Evolutionary conservation across 2,329 filamentous ascomycete genomes (phyloP).

Genomic region (Fusarium sp.): DNA sequence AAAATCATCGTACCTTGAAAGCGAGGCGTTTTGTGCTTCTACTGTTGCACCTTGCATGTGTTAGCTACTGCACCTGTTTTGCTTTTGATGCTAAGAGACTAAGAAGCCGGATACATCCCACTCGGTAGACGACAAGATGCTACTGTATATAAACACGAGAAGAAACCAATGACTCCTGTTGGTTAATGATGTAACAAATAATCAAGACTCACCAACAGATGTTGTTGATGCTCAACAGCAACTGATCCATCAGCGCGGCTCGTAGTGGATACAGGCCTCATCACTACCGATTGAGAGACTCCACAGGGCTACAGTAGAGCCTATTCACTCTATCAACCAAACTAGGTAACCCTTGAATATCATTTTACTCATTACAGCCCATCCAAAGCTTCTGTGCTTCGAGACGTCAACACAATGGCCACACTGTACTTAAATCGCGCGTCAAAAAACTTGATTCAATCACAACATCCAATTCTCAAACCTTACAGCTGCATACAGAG

Average conservation of each 20-base stretch:
- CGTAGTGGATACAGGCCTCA: slow-evolving; percentile 34
- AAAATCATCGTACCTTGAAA: background rate
- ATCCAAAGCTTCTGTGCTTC: background rate
- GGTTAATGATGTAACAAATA: background rate
- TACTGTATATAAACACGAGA: background rate
- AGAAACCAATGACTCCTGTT: background rate
- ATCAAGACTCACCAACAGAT: slow-evolving; percentile 7
- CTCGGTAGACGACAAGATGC: background rate
- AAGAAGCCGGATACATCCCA: background rate
- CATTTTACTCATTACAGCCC: too few relatives aligned
- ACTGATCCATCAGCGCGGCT: slow-evolving; percentile 32
- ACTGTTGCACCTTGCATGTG: background rate
- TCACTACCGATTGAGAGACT: slow-evolving; percentile 9
- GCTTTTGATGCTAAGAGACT: background rate
- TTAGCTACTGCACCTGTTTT: slow-evolving; percentile 4
- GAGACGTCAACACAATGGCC: background rate
- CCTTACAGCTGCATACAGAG: background rate
- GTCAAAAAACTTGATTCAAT: background rate
- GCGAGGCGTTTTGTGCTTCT: background rate
- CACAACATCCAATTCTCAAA: background rate
- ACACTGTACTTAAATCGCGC: background rate
- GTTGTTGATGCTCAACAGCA: slow-evolving; percentile 6
- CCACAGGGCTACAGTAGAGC: slow-evolving; percentile 8
- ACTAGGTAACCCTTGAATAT: background rate
- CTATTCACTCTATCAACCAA: background rate